Base-by-base conservation (phyloP, 139 green algal genomes). In the Raphidocelis subcapitata region DNA sequence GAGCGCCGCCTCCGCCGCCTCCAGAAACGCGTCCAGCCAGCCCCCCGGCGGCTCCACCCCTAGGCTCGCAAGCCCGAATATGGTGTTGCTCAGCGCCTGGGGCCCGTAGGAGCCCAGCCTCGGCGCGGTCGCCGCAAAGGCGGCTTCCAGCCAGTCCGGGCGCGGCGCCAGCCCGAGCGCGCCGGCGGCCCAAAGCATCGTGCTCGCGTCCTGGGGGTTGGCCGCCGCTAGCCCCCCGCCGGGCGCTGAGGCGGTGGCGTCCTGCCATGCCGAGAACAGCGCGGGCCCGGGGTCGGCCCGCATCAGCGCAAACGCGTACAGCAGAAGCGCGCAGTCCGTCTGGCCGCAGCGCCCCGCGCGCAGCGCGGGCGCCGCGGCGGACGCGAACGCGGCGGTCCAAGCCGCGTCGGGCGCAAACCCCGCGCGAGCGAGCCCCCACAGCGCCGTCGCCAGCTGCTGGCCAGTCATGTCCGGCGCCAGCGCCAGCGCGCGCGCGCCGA, bases 271-370 rank as follows among this genome's bases (percentile, higher is more conserved):
- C 1, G 5, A 5, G 14, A 70, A 41, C 60, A 61, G 70, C 1
- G 31, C 33, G 26, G 31, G 15, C 3, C 28, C 14, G 29, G 70
- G 70, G 46, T 62, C 32, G 3, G 29, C 23, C 15, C 62, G 46
- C 70, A 77, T 77, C 5, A 64, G 60, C 23, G 70, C 70, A 20
- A 70, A 18, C 2, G 70, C 24, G 52, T 77, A 77, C 18, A 77
- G 54, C 32, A 65, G 31, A 21, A 77, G 46, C 15, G 60, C 41
- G 41, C 41, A 49, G 41, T 49, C 41, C 8, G 41, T 49, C 8
- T 20, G 41, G 41, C 41, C 8, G 41, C 41, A 49, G 41, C 41
- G 41, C 8, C 41, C 41, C 8, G 8, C 41, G 8, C 12, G 8
- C 8, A 49, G 41, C 41, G 41, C 41, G 8, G 41, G 8, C 41